Evolutionary conservation across 768 basidiomycete species (phyloP).

Genomic region (Leccinum variicolor): DNA sequence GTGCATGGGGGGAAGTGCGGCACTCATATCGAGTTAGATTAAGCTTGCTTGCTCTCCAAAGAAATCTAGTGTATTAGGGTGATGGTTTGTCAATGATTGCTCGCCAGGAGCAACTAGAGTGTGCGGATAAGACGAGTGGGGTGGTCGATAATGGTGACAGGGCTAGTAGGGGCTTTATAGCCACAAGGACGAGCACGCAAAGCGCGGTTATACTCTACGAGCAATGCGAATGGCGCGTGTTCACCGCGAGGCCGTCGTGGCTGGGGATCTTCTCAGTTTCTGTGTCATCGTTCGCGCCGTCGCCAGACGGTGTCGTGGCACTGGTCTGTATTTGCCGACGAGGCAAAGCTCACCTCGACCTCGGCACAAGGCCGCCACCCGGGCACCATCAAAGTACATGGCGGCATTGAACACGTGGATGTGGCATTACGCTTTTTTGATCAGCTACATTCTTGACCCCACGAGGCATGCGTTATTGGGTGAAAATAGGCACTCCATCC

Average conservation of each 20-base stretch:
- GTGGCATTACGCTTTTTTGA: constrained; percentile 3
- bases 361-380: constrained; percentile 11
- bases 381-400: constrained; percentile 2
- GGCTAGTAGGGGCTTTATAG: constrained; percentile 24
- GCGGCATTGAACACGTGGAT: constrained; percentile 14
- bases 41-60: constrained; percentile 4
- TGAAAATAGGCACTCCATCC: not conserved
- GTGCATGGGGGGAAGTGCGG: constrained; percentile 33
- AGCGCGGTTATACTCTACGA: constrained; percentile 10
- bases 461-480: constrained; percentile 10
- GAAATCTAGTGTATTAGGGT: constrained; percentile 1
- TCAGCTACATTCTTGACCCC: constrained; percentile 14
- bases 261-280: constrained; percentile 6
- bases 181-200: constrained; percentile 8
- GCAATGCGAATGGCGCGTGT: constrained; percentile 31
- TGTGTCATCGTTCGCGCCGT: constrained; percentile 11
- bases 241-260: constrained; percentile 27
- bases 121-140: constrained; percentile 43
- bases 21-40: constrained; percentile 23
- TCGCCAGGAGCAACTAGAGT: constrained; percentile 30
- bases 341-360: constrained; percentile 9
- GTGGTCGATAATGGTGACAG: constrained; percentile 26
- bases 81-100: constrained; percentile 10
- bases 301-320: constrained; percentile 2
- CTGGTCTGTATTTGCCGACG: constrained; percentile 18